Evolutionary conservation across 169 alveolate genomes (phyloP).

Genomic region (Cryptosporidium meleagridis): DNA sequence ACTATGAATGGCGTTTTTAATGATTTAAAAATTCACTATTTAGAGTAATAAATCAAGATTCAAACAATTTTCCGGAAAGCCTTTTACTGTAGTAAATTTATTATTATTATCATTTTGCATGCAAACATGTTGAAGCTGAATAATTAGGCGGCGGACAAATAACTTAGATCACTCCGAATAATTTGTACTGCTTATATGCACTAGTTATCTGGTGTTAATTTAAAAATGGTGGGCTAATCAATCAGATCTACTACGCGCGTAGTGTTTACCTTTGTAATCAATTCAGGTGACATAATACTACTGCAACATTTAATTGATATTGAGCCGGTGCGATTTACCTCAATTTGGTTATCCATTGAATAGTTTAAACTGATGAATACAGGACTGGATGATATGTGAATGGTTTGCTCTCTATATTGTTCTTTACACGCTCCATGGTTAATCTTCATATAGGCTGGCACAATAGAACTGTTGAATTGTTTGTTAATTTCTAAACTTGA

Average conservation of each 20-base stretch:
- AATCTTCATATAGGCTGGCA: background rate
- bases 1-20: constrained; percentile 5
- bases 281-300: background rate
- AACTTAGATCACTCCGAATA: background rate
- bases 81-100: background rate
- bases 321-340: background rate
- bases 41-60: background rate
- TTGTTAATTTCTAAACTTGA: background rate
- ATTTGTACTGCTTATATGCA: background rate
- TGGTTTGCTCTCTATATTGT: background rate
- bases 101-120: constrained; percentile 37
- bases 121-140: constrained; percentile 8
- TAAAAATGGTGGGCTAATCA: background rate
- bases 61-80: background rate
- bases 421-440: background rate
- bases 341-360: background rate
- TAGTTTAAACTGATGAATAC: background rate
- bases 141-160: background rate
- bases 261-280: background rate
- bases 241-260: background rate
- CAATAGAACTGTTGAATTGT: background rate
- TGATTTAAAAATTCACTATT: background rate
- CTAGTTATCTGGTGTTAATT: too few species aligned
- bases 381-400: background rate
- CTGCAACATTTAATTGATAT: background rate